phyloP scores from a whole-genome alignment of 495 filamentous ascomycete genomes.

The Daldinia childiae region DNA sequence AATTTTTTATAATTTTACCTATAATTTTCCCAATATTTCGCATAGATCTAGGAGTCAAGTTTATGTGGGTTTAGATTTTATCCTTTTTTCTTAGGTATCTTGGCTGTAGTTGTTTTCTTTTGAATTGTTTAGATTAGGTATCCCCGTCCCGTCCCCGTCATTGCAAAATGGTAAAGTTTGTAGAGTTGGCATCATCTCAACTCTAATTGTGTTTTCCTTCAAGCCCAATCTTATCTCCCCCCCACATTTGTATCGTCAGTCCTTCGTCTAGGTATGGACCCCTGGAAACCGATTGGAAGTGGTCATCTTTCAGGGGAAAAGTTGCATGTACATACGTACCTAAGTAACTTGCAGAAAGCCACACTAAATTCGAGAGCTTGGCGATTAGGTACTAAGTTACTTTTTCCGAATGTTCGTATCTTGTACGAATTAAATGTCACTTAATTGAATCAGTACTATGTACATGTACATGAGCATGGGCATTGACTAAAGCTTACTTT shows the following conservation, averaged over 20 bases:
- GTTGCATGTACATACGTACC: neutral
- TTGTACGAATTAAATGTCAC: neutral
- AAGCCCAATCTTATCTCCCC: neutral
- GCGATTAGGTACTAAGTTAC: neutral
- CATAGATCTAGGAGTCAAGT: neutral
- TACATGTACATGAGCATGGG: too few species aligned
- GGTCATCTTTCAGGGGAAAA: slow-evolving; percentile 10
- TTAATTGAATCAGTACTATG: neutral
- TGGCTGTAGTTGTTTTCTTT: neutral
- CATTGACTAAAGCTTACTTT: too few species aligned
- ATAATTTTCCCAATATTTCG: neutral
- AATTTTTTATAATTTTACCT: neutral
- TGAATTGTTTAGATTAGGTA: neutral
- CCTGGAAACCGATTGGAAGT: slow-evolving; percentile 13
- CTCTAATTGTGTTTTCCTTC: slow-evolving; percentile 19
- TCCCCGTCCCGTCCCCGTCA: neutral
- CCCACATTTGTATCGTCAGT: slow-evolving; percentile 42
- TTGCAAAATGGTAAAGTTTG: neutral
- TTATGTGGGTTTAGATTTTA: neutral
- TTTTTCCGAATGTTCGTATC: slow-evolving; percentile 1
- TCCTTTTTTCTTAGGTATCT: neutral
- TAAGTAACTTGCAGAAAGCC: slow-evolving; percentile 8
- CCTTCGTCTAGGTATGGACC: slow-evolving; percentile 14
- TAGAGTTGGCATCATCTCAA: slow-evolving; percentile 19
- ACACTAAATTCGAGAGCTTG: neutral